Evolutionary conservation across 1,284 basidiomycete species (phyloP).

Genomic region (Mycena sp.): DNA sequence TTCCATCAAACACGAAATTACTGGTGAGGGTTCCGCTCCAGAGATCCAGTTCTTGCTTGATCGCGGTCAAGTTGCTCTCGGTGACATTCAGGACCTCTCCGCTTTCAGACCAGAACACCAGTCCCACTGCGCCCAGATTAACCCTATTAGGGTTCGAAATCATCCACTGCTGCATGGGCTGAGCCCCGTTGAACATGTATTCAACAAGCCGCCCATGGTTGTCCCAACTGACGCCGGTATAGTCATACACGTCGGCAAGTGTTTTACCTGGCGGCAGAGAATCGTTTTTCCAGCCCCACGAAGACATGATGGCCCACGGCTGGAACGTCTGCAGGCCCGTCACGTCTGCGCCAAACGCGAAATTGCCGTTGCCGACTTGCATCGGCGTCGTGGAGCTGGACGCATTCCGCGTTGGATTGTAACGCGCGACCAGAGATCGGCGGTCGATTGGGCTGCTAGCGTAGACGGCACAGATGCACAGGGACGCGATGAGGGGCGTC

Average conservation of each 20-base stretch:
- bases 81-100: conserved; percentile 46
- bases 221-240: conserved; percentile 58
- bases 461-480: too few species aligned
- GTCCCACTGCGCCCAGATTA: conserved; percentile 61
- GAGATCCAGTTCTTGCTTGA: conserved; percentile 57
- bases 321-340: conserved; percentile 67
- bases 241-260: conserved; percentile 54
- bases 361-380: conserved; percentile 70
- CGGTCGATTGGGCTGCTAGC: conserved; percentile 47
- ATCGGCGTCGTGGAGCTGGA: conserved; percentile 60
- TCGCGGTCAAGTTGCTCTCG: conserved; percentile 49
- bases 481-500: too few species aligned
- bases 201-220: conserved; percentile 60
- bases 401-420: conserved; percentile 61
- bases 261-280: conserved; percentile 56
- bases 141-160: conserved; percentile 67
- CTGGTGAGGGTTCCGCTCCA: conserved; percentile 65
- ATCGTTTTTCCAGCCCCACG: conserved; percentile 73
- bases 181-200: conserved; percentile 62
- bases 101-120: conserved; percentile 50
- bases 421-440: conserved; percentile 55
- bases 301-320: conserved; percentile 64
- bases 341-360: conserved; percentile 68
- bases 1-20: conserved; percentile 50
- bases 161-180: conserved; percentile 63